Conservation (phyloP, 352 stramenopile species). For the Globisporangium lucens region DNA sequence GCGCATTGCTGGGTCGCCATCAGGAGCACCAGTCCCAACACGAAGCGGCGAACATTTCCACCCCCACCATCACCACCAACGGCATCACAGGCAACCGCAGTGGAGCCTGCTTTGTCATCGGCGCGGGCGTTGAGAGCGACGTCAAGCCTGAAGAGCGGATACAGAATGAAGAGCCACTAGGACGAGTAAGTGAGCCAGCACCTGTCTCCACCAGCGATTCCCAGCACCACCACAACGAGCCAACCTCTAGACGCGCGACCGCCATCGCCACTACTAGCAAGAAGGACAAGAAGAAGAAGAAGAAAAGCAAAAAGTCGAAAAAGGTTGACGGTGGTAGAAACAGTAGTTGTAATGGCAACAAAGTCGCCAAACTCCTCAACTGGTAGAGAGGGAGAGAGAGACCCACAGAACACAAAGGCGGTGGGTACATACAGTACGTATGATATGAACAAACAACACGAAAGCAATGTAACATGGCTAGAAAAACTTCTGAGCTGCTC, state of each 20-base stretch:
- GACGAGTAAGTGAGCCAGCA: not conserved
- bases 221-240: not conserved
- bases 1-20: not conserved
- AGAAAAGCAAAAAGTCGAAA: constrained; percentile 7
- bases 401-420: not conserved
- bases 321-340: not conserved
- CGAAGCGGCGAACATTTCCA: no score
- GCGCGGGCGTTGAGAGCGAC: not conserved
- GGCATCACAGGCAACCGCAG: not conserved
- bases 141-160: not conserved
- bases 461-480: not conserved
- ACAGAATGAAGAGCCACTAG: not conserved
- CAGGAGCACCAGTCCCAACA: not conserved
- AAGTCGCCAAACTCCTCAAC: not conserved
- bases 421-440: not conserved
- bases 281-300: constrained; percentile 1
- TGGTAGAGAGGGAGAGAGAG: not conserved
- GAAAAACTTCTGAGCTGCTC: no score
- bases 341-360: not conserved
- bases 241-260: not conserved
- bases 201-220: not conserved
- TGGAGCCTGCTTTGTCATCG: not conserved
- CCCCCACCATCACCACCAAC: not conserved
- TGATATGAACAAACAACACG: not conserved
- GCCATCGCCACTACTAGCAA: no score